Evolutionary conservation across 208 protist genomes (phyloP).

Genomic region (Trypanosoma boissoni): DNA sequence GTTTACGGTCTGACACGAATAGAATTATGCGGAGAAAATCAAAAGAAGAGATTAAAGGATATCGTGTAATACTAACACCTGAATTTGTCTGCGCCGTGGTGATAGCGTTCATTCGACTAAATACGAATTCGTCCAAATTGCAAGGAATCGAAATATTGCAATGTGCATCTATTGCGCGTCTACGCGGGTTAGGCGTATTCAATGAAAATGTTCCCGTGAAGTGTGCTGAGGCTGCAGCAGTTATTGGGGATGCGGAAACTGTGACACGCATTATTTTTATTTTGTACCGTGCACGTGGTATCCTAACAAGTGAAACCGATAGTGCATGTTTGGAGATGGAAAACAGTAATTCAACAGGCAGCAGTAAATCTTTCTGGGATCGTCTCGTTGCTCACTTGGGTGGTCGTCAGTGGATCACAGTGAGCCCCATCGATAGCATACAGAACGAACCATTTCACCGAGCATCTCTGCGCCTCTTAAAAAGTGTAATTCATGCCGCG

Average conservation of each 20-base stretch:
- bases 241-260: conserved; percentile 50
- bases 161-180: conserved; percentile 30
- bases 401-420: neutral
- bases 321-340: too few relatives aligned
- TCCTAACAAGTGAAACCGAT: conserved; percentile 21
- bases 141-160: conserved; percentile 39
- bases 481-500: conserved; percentile 43
- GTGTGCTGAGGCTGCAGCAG: conserved; percentile 59
- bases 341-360: too few relatives aligned
- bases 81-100: conserved; percentile 31
- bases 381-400: neutral
- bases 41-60: too few relatives aligned
- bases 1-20: neutral
- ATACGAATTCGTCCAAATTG: conserved; percentile 10
- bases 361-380: neutral
- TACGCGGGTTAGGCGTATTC: conserved; percentile 29
- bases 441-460: conserved; percentile 29
- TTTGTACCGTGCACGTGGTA: conserved; percentile 47
- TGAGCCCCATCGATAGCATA: neutral
- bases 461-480: conserved; percentile 47
- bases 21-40: conserved; percentile 24
- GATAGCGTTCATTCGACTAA: conserved; percentile 35
- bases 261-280: conserved; percentile 70
- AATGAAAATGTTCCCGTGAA: conserved; percentile 40
- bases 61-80: too few relatives aligned